Conservation (phyloP, 2,329 filamentous ascomycete genomes). For the Colletotrichum theobromicola region DNA sequence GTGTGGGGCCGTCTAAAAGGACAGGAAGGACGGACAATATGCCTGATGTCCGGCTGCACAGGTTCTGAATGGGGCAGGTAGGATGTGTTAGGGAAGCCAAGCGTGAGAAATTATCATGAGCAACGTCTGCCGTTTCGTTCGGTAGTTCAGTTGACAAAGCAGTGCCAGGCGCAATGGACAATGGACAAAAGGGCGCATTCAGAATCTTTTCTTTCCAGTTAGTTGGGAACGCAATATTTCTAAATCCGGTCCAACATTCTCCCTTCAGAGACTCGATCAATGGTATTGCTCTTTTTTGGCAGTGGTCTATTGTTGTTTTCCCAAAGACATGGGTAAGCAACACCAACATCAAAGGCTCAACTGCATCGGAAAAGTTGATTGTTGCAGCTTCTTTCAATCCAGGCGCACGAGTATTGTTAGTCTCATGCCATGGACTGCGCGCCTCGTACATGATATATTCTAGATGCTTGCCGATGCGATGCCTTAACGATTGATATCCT, state of each 20-base stretch:
- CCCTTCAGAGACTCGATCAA: background rate
- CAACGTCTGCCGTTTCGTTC: no score
- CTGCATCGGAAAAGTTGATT: background rate
- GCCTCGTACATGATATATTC: background rate
- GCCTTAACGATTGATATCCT: background rate
- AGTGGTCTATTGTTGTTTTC: background rate
- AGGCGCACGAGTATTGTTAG: background rate
- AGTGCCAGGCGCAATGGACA: background rate
- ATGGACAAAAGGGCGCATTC: background rate
- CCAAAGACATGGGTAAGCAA: background rate
- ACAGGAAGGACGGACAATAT: background rate
- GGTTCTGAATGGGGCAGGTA: background rate
- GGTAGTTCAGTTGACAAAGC: background rate
- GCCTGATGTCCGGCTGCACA: background rate
- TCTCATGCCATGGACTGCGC: background rate
- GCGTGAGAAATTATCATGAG: background rate
- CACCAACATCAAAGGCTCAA: background rate
- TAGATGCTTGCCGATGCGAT: background rate
- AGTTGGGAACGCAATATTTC: background rate
- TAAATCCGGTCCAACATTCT: background rate
- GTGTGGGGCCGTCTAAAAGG: background rate
- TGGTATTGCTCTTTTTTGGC: no score
- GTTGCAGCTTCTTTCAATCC: background rate
- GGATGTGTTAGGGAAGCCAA: background rate
- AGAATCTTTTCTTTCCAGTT: background rate